These are phyloP conservation scores for Coccomyxa sp. DNA, from an alignment of 139 green algal genomes.

Conservation along the genomic window DNA sequence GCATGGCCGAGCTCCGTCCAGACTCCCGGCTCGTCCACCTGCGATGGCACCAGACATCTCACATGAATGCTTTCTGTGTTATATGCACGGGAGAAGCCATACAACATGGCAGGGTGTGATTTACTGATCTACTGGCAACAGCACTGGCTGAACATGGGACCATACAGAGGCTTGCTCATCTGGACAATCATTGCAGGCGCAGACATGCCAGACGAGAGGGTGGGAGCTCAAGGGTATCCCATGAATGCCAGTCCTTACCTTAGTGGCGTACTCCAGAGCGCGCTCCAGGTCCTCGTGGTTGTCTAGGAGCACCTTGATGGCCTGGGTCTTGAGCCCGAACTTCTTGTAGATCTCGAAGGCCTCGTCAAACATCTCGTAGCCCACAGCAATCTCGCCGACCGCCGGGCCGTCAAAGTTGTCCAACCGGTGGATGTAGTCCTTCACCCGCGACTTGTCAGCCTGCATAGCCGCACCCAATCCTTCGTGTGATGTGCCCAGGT, in stretches of 20 bases:
- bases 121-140: no score
- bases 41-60: no score
- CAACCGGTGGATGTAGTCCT: slow-evolving; percentile 96
- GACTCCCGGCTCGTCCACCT: slow-evolving; percentile 79
- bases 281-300: slow-evolving; percentile 80
- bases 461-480: neutral
- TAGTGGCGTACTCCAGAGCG: slow-evolving; percentile 80
- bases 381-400: slow-evolving; percentile 82
- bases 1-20: slow-evolving; percentile 92
- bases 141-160: no score
- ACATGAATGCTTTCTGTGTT: no score
- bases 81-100: no score
- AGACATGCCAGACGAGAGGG: no score
- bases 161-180: no score
- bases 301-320: slow-evolving; percentile 89
- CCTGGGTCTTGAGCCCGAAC: slow-evolving; percentile 81
- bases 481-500: no score
- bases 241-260: no score
- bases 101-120: no score
- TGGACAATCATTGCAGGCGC: no score
- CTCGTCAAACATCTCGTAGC: slow-evolving; percentile 90
- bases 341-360: slow-evolving; percentile 99
- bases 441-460: slow-evolving; percentile 60
- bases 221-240: no score
- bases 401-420: slow-evolving; percentile 98